Conservation (phyloP, 2,329 filamentous ascomycete species). For the Exophiala calicioides region DNA sequence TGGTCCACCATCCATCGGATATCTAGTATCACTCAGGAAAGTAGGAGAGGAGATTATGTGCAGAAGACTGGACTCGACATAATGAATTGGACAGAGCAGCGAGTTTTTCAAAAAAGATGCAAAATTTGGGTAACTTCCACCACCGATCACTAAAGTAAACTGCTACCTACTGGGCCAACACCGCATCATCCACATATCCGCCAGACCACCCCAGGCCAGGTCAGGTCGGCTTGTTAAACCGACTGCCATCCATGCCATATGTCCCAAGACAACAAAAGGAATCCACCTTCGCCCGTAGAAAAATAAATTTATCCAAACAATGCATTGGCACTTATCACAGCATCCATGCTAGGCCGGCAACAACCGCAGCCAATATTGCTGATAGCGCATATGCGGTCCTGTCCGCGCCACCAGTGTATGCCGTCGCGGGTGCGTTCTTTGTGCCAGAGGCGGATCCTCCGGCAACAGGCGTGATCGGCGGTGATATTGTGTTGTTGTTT, state of each 20-base stretch:
- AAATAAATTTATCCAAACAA: neutral
- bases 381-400: slow-evolving; percentile 19
- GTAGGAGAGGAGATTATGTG: too few relatives aligned
- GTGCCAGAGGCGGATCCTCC: neutral
- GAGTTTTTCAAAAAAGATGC: neutral
- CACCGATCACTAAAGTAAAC: neutral
- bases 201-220: neutral
- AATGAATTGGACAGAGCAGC: too few relatives aligned
- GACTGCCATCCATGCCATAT: slow-evolving; percentile 4
- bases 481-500: slow-evolving; percentile 16
- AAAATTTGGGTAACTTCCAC: neutral
- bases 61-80: too few relatives aligned
- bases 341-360: slow-evolving; percentile 22
- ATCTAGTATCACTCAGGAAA: too few relatives aligned
- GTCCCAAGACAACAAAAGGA: slow-evolving; percentile 1
- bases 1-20: too few relatives aligned
- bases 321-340: slow-evolving; percentile 11
- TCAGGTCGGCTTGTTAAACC: too few relatives aligned
- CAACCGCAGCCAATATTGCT: slow-evolving; percentile 16
- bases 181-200: slow-evolving; percentile 5
- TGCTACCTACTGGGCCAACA: slow-evolving; percentile 10
- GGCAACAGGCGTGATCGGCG: slow-evolving; percentile 17
- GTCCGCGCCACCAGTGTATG: slow-evolving; percentile 15
- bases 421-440: neutral
- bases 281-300: neutral